Conservation (phyloP, 129 eudicot species). For the Lactuca sativa region DNA sequence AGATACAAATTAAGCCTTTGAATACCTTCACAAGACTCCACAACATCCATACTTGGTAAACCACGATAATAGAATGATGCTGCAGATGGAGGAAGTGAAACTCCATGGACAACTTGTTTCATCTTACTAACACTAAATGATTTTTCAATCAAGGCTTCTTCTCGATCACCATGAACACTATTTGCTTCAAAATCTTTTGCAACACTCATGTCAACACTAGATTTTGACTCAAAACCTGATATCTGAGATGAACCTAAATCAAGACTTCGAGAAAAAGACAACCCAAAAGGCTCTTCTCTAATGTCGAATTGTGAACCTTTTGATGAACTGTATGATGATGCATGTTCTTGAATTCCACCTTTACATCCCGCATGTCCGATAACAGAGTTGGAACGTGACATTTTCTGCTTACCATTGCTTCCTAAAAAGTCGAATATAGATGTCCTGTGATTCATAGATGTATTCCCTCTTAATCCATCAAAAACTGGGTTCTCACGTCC, state of each 20-base stretch:
- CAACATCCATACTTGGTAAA: constrained; percentile 42
- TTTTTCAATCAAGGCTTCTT: constrained; percentile 21
- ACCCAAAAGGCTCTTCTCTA: constrained; percentile 39
- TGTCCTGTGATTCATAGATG: constrained; percentile 34
- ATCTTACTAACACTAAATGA: constrained; percentile 37
- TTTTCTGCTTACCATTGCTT: constrained; percentile 28
- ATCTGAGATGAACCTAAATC: constrained; percentile 30
- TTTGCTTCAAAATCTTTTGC: constrained; percentile 20
- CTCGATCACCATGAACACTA: constrained; percentile 20
- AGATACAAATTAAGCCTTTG: constrained; percentile 56
- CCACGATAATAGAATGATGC: constrained; percentile 58
- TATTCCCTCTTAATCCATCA: constrained; percentile 59
- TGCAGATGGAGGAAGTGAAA: constrained; percentile 70
- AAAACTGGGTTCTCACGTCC: constrained; percentile 68
- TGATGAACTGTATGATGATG: constrained; percentile 22
- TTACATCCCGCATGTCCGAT: constrained; percentile 31
- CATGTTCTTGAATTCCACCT: constrained; percentile 31
- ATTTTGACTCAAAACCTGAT: constrained; percentile 23
- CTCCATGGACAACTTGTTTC: constrained; percentile 27
- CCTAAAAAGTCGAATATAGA: constrained; percentile 31
- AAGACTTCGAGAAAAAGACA: constrained; percentile 39
- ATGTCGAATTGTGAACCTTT: constrained; percentile 41
- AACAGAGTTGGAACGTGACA: constrained; percentile 49
- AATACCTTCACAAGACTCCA: constrained; percentile 55
- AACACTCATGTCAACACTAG: constrained; percentile 23